These are phyloP conservation scores for Cyclocybe cylindracea DNA, from an alignment of 768 basidiomycete species.

Conservation along the genomic window DNA sequence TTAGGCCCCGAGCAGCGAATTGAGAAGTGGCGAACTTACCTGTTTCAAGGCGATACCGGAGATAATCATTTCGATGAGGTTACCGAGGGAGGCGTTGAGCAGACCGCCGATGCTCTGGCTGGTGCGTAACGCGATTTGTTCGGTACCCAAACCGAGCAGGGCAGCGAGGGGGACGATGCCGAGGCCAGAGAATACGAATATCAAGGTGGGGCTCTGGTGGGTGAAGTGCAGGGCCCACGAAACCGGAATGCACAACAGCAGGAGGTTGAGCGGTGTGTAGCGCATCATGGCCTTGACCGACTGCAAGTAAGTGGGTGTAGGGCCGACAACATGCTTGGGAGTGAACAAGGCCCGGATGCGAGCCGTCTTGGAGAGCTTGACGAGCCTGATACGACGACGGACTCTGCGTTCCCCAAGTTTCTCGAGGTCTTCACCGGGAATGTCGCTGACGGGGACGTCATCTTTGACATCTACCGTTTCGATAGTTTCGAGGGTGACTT, in stretches of 20 bases:
- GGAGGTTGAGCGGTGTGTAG: slow-evolving; percentile 42
- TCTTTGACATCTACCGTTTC: not conserved
- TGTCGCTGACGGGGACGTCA: slow-evolving; percentile 4
- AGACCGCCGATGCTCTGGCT: slow-evolving; percentile 52
- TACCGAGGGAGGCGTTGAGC: slow-evolving; percentile 54
- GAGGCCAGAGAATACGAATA: slow-evolving; percentile 49
- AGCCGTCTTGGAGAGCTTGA: slow-evolving; percentile 12
- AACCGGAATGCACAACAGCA: slow-evolving; percentile 50
- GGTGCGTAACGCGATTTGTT: slow-evolving; percentile 50
- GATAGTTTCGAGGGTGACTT: slow-evolving; percentile 1
- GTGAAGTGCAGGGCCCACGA: slow-evolving; percentile 49
- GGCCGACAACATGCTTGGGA: slow-evolving; percentile 30
- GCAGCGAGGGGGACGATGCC: slow-evolving; percentile 54
- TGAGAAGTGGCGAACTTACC: slow-evolving; percentile 20
- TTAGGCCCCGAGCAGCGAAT: not conserved
- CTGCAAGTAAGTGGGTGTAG: slow-evolving; percentile 33
- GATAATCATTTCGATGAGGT: slow-evolving; percentile 55
- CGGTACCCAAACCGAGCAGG: slow-evolving; percentile 52
- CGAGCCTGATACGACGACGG: slow-evolving; percentile 5
- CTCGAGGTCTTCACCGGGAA: slow-evolving; percentile 15
- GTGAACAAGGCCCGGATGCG: slow-evolving; percentile 33
- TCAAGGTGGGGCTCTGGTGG: slow-evolving; percentile 44
- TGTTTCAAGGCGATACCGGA: slow-evolving; percentile 42
- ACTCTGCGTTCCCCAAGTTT: slow-evolving; percentile 14
- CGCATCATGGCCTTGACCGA: slow-evolving; percentile 31